Evolutionary conservation across 352 stramenopile species (phyloP).

Genomic region (Blastocystis sp.): DNA sequence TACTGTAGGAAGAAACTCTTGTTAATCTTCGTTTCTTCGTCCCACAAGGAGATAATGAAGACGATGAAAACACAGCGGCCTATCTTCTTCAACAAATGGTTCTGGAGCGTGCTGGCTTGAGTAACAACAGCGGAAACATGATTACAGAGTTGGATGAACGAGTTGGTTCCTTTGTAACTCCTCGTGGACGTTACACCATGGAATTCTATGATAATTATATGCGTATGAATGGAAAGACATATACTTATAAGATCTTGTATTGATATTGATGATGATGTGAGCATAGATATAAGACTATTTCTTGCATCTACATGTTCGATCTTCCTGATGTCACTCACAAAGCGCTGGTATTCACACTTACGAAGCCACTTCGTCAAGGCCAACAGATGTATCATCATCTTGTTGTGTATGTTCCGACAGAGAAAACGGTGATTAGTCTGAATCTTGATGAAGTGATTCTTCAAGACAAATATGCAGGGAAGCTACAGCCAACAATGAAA

Average conservation of each 20-base stretch:
- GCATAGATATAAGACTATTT: slow-evolving; percentile 94
- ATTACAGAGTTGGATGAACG: slow-evolving; percentile 91
- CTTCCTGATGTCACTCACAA: slow-evolving; percentile 88
- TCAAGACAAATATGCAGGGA: slow-evolving; percentile 87
- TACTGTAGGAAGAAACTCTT: slow-evolving; percentile 74
- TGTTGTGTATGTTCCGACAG: slow-evolving; percentile 81
- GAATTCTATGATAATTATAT: slow-evolving; percentile 93
- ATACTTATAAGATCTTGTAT: slow-evolving; percentile 65
- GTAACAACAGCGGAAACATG: slow-evolving; percentile 80
- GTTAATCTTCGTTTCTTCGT: slow-evolving; percentile 93
- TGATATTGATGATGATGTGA: not conserved
- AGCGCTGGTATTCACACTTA: slow-evolving; percentile 94
- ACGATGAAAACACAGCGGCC: slow-evolving; percentile 74
- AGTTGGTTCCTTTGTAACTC: slow-evolving; percentile 93
- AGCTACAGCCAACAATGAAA: slow-evolving; percentile 88
- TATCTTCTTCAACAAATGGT: slow-evolving; percentile 73
- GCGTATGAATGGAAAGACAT: slow-evolving; percentile 78
- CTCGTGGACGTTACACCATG: slow-evolving; percentile 89
- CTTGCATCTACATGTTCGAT: slow-evolving; percentile 90
- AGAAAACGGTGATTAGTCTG: slow-evolving; percentile 49
- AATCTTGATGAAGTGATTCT: slow-evolving; percentile 74
- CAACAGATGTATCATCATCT: slow-evolving; percentile 95
- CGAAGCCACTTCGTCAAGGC: slow-evolving; percentile 94
- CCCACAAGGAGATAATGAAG: slow-evolving; percentile 69
- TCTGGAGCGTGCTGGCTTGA: slow-evolving; percentile 73